Conservation (phyloP, 2,329 filamentous ascomycete species). For the Pseudonectria foliicola region DNA sequence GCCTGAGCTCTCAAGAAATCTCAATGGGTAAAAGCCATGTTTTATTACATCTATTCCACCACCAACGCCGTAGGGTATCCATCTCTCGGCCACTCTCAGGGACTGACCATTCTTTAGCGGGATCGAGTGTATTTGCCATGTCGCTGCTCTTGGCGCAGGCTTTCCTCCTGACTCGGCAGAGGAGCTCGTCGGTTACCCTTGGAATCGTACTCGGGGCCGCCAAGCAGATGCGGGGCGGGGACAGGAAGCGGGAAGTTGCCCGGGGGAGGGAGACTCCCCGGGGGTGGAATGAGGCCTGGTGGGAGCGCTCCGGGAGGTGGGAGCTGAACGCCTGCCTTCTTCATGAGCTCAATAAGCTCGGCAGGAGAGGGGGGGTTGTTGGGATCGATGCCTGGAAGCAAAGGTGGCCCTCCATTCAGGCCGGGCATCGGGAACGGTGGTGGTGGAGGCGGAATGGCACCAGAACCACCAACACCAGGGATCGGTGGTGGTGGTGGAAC, state of each 20-base stretch:
- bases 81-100: conserved; percentile 7
- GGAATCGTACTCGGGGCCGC: conserved; percentile 24
- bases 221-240: conserved; percentile 33
- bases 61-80: conserved; percentile 19
- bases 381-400: conserved; percentile 50
- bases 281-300: conserved; percentile 38
- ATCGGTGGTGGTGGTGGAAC: conserved; percentile 36
- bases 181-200: conserved; percentile 51
- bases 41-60: conserved; percentile 10
- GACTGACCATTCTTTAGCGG: conserved; percentile 27
- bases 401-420: conserved; percentile 38
- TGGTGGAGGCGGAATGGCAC: conserved; percentile 38
- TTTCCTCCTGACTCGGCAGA: conserved; percentile 78
- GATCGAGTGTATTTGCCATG: conserved; percentile 53
- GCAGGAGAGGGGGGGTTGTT: conserved; percentile 55
- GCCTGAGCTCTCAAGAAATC: background rate
- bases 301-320: conserved; percentile 44
- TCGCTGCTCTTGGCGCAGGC: conserved; percentile 68
- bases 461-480: conserved; percentile 42
- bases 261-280: conserved; percentile 27
- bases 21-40: too few species aligned
- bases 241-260: conserved; percentile 28
- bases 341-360: conserved; percentile 57
- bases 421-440: conserved; percentile 48
- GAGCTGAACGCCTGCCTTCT: conserved; percentile 55